Base-by-base conservation (phyloP, 2,329 filamentous ascomycete genomes). In the Colletotrichum nymphaeae region DNA sequence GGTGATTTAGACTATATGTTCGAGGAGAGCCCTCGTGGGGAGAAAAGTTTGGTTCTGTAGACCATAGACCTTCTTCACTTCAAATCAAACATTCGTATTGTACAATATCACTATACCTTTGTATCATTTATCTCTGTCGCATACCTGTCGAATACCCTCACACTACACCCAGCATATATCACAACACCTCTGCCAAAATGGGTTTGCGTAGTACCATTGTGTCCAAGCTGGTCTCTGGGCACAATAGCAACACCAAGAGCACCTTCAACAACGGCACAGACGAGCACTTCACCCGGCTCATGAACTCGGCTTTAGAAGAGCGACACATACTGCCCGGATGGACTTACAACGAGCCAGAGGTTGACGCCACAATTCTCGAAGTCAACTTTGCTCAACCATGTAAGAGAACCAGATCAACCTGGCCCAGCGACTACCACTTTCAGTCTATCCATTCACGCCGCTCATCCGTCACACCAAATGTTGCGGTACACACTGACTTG, bases 281-380 rank as follows among this genome's bases (percentile, higher is more conserved):
- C 26, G n/a, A 59, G 19, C 30, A 69, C 32, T 30, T 69, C 2
- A 64, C 22, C 14, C 65, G 67, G 30, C 70, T 73, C 28, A 70
- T 49, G 60, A 73, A 70, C 35, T 70, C 70, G 22, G 67, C 70
- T 46, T 35, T 73, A 6, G 67, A 62, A 26, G 70, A 73, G 55
- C 60, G 49, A 7, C 67, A 73, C 28, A 12, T 65, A 6, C 22
- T n/a, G 22, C 60, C 32, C 6, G 14, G 11, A 3, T 73, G 70
- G 70, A 55, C 24, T 19, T 74, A 74, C 42, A 24, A 63, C 19
- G 62, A 66, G 24, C 73, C 52, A 7, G 6, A 28, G 4, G 22
- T 63, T n/a, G 9, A 14, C 28, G 26, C 52, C 8, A 2, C 24
- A 3, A 35, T 65, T n/a, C n/a, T 73, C 6, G 53, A 70, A 35